Base-by-base conservation (phyloP, 2,329 filamentous ascomycete species). In the Whalleya microplaca region DNA sequence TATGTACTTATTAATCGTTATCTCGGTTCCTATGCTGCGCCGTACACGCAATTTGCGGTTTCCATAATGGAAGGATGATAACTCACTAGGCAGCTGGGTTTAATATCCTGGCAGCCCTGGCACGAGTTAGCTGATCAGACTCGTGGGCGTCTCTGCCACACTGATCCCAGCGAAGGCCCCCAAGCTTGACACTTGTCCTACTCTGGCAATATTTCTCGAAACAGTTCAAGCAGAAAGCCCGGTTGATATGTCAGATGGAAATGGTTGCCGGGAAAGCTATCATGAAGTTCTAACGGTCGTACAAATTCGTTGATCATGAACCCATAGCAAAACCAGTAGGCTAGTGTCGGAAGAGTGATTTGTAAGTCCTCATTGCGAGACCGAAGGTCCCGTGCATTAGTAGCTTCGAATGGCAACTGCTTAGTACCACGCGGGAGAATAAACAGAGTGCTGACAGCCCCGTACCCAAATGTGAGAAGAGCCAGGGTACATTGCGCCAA, bases 391-490 rank as follows among this genome's bases (percentile, higher is more conserved):
- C 29, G 41, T 41, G 27, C 45, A 50, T 4, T 9, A 27, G 23
- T 9, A 27, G 23, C 23, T 27, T 27, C 23, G 9, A 27, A 27
- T 4, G 23, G 23, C 9, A 27, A 27, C 23, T 9, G 9, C 4
- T 9, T 27, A 27, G 4, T 27, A 16, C 32, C 46, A 41, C 41
- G 52, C 55, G 55, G 51, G 55, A 61, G 55, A 58, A 61, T 51
- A 53, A 61, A 58, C 48, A 63, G 58, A 58, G 57, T 63, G 52
- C 57, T 62, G 60, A 62, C 57, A 55, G 44, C 43, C 45, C 52
- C 43, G 45, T 47, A 55, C 23, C 23, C 23, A 27, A 27, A 4
- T 9, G 9, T 4, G 9, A 27, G 23, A 27, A 27, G 23, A 9
- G 32, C 32, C 32, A 37, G 32, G 32, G 32, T 37, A 12, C 32